phyloP scores from a whole-genome alignment of 169 alveolate species.

The Eimeria sp. region DNA sequence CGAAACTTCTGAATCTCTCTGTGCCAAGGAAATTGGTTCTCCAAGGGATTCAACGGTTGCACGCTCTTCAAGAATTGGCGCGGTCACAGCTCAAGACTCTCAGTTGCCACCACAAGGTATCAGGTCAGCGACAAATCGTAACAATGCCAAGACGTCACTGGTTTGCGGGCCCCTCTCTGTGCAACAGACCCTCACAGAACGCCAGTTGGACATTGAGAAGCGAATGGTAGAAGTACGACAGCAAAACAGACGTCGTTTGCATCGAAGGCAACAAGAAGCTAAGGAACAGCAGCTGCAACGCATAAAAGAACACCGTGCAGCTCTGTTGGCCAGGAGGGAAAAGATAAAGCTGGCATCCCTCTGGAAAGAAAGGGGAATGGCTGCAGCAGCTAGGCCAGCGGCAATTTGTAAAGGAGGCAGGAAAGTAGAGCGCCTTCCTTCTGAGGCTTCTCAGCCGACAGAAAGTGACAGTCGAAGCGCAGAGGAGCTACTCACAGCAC shows the following conservation, averaged over 20 bases:
- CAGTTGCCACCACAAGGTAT: neutral
- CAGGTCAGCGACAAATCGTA: neutral
- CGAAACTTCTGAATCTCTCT: neutral
- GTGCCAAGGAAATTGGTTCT: neutral
- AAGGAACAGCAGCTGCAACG: constrained; percentile 46
- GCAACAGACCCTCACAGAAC: constrained; percentile 48
- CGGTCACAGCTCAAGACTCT: neutral
- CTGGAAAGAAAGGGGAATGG: constrained; percentile 73
- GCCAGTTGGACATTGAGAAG: constrained; percentile 40
- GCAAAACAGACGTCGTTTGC: constrained; percentile 62
- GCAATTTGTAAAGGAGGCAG: neutral
- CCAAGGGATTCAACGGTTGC: neutral
- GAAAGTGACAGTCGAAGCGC: constrained; percentile 30
- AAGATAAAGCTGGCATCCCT: constrained; percentile 30
- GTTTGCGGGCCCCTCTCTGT: constrained; percentile 67
- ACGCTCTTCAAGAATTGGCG: neutral
- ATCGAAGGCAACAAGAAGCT: constrained; percentile 59
- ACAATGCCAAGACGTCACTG: neutral
- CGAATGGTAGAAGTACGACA: constrained; percentile 47
- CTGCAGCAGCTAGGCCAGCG: constrained; percentile 58
- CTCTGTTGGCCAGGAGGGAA: constrained; percentile 52
- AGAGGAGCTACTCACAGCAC: constrained; percentile 40
- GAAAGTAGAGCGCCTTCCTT: neutral
- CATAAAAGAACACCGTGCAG: constrained; percentile 49
- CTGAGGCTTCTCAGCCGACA: neutral